Base-by-base conservation (phyloP, 495 filamentous ascomycete genomes). In the Aspergillus baeticus region DNA sequence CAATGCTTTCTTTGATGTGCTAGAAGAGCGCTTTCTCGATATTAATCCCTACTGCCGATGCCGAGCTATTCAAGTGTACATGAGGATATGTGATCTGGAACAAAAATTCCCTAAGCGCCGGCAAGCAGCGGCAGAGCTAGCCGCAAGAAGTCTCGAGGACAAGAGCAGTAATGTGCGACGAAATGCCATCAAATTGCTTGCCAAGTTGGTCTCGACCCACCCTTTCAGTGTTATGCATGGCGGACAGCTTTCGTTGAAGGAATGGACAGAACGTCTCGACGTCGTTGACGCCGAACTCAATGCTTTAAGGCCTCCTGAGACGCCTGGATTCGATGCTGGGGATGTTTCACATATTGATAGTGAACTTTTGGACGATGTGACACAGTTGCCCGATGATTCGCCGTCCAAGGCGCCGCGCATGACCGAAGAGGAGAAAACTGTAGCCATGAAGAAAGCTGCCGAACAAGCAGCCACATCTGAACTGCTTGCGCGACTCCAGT, bases 101-200 rank as follows among this genome's bases (percentile, higher is more conserved):
- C 89, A 90, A 46, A 99, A 98, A 65, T 97, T 94, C 65, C 91
- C 90, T 15, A 96, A 97, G 74, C 82, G 92, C 35, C 79, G 94
- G 57, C 92, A 96, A 70, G 84, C 81, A 56, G 91, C 85, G 0
- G 88, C 95, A 14, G 89, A 95, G 63, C 74, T 97, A 11, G 92
- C 94, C 6, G 84, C 89, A 36, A 81, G 88, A 60, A 96, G 92
- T 65, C 77, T 99, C 20, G 90, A 96, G 69, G 94, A 99, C 73
- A 99, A 96, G 76, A 98, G 94, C 70, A 98, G 95, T 68, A 93
- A 98, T 67, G 94, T 98, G 18, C 81, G 94, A 59, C 85, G 91
- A 36, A 97, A 98, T 66, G 92, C 95, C 0, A 95, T 99, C 68
- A 97, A 95, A 63, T 75, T 99, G 26, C 78, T 98, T 13, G 88